Evolutionary conservation across 352 stramenopile genomes (phyloP), one percentile per base, ranked within the genome.

Genomic region (Phytophthora lateralis): DNA sequence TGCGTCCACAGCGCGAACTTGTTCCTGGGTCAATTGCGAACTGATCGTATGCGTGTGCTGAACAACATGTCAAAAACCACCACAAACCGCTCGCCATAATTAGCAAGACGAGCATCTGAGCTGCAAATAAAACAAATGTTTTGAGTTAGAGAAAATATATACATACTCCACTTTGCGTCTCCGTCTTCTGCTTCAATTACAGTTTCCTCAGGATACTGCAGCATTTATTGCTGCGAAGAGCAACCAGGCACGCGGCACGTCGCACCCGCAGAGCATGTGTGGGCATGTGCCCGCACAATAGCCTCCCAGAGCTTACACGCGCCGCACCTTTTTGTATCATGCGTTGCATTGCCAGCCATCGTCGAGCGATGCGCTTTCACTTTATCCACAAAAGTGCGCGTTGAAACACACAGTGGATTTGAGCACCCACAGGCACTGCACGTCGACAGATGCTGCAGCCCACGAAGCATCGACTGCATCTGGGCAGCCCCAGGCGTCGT

Each of bases 231-330:
- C 46, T 59, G 57, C 15, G 55, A 26, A 34, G 55, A 30, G 38
- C 78, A 88, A 14, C 80, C 69, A n/a, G 76, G 78, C 26, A 88
- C 68, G 20, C 60, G 45, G 50, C 78, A 88, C 0, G 32, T 35
- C 2, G 32, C 29, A 37, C 41, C 15, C 2, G 58, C 41, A n/a
- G 29, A 53, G 60, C 78, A 88, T 7, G 48, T 65, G 7, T 52
- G 46, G 3, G 47, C 45, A 46, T 88, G 78, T 3, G 66, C 66
- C 6, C 58, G 30, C 24, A 85, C 56, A 52, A 88, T 85, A 26
- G 60, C 51, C 3, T 37, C 47, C 78, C 78, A 88, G n/a, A 88
- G 69, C 55, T 88, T 76, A 46, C 78, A 88, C n/a, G 78, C 78
- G 39, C 75, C 76, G 44, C 78, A 88, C n/a, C 38, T 67, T 12